Conservation (phyloP, 495 filamentous ascomycete species). For the Pseudotulostoma volvatum region DNA sequence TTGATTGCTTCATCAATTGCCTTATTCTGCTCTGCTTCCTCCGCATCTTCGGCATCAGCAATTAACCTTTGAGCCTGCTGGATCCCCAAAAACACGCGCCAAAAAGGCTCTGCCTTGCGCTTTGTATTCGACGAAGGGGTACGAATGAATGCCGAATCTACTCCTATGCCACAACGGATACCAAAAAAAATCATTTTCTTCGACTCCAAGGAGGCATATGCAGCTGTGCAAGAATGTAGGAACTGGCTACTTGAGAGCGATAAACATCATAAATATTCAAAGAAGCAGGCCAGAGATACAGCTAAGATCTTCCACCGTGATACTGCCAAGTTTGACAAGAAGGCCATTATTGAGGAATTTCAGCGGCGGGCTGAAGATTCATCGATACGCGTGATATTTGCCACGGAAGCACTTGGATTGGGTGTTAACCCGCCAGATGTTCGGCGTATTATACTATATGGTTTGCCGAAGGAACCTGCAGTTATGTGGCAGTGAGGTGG, state of each 20-base stretch:
- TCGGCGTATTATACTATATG: background rate
- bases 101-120: background rate
- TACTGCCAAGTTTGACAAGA: background rate
- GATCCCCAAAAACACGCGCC: background rate
- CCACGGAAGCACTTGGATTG: conserved; percentile 1
- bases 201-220: background rate
- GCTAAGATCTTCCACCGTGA: background rate
- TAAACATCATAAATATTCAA: background rate
- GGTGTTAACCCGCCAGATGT: conserved; percentile 1
- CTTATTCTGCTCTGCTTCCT: background rate
- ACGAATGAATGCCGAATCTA: background rate
- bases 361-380: background rate
- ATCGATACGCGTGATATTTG: conserved; percentile 1
- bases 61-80: background rate
- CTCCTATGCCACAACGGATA: background rate
- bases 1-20: background rate
- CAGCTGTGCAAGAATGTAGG: background rate
- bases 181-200: conserved; percentile 1
- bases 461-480: background rate
- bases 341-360: background rate
- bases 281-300: background rate
- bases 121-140: background rate
- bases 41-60: background rate
- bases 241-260: background rate
- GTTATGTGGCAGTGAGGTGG: background rate